Conservation (phyloP, 2,329 filamentous ascomycete genomes). For the Sclerotinia spermophila region DNA sequence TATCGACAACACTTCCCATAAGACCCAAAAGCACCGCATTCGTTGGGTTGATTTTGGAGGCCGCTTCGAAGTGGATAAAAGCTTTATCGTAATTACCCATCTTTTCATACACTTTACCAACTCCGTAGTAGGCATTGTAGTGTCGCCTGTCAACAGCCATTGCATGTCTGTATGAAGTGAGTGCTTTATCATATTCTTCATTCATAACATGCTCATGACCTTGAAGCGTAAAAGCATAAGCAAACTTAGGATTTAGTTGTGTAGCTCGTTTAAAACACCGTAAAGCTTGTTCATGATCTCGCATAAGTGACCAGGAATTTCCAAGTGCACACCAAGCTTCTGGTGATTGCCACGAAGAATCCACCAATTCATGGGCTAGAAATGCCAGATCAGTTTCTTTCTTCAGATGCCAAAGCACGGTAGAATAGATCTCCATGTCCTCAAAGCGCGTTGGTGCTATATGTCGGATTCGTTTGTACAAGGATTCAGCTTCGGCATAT, state of each 20-base stretch:
- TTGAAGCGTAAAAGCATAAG: slow-evolving; percentile 92
- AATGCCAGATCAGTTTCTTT: slow-evolving; percentile 88
- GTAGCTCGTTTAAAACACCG: slow-evolving; percentile 93
- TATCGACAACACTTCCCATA: slow-evolving; percentile 86
- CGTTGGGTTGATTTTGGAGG: slow-evolving; percentile 84
- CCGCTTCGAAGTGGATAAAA: slow-evolving; percentile 85
- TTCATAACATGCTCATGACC: slow-evolving; percentile 95
- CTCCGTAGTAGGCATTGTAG: slow-evolving; percentile 98
- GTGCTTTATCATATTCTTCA: slow-evolving; percentile 94
- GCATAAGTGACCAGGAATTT: slow-evolving; percentile 88
- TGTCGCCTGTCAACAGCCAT: slow-evolving; percentile 84
- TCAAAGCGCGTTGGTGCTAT: slow-evolving; percentile 79
- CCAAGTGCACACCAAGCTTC: slow-evolving; percentile 95
- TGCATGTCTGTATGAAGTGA: slow-evolving; percentile 80
- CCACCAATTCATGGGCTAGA: slow-evolving; percentile 84
- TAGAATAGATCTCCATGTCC: slow-evolving; percentile 98
- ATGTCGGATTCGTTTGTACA: slow-evolving; percentile 74
- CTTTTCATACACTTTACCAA: slow-evolving; percentile 79
- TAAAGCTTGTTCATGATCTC: slow-evolving; percentile 91
- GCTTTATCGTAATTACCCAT: slow-evolving; percentile 89
- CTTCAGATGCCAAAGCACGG: slow-evolving; percentile 97
- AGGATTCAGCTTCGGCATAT: slow-evolving; percentile 82
- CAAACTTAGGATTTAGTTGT: slow-evolving; percentile 83
- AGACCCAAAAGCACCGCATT: slow-evolving; percentile 91
- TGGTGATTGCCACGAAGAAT: slow-evolving; percentile 81